Evolutionary conservation across 441 rosid species (phyloP).

Genomic region (Populus hybrid): DNA sequence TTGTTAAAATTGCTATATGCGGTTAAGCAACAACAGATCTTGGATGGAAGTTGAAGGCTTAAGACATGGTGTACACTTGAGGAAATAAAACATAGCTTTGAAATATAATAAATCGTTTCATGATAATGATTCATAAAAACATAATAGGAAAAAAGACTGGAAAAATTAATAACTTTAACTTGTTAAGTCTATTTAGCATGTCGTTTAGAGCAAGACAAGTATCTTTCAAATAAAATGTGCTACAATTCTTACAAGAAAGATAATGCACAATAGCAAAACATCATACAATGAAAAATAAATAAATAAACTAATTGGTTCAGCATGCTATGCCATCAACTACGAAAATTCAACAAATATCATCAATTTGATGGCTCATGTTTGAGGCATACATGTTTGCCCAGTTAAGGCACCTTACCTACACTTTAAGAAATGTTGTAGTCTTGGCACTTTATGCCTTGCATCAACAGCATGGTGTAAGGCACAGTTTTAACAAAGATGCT

Average conservation of each 20-base stretch:
- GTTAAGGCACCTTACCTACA: too few relatives aligned
- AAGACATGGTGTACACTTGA: neutral
- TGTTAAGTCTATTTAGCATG: neutral
- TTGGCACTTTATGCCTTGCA: too few relatives aligned
- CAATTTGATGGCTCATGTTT: too few relatives aligned
- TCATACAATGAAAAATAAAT: neutral
- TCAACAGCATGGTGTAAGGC: neutral
- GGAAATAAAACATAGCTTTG: neutral
- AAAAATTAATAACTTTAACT: too few relatives aligned
- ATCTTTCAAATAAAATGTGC: neutral
- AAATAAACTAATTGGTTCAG: neutral
- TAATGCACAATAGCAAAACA: neutral
- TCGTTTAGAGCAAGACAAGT: neutral
- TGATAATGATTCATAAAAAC: neutral
- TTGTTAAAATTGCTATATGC: too few relatives aligned
- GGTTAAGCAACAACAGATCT: too few relatives aligned
- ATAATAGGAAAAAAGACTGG: neutral
- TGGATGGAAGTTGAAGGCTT: too few relatives aligned
- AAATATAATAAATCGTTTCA: neutral
- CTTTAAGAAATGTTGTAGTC: too few relatives aligned
- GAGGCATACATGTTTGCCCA: too few relatives aligned
- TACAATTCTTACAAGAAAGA: too few relatives aligned
- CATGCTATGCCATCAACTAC: neutral
- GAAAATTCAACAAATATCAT: neutral
- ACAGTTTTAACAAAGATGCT: neutral